Evolutionary conservation across 148 eudicot species (phyloP), one percentile per base, ranked within the genome.

Genomic region (Cornus controversa): DNA sequence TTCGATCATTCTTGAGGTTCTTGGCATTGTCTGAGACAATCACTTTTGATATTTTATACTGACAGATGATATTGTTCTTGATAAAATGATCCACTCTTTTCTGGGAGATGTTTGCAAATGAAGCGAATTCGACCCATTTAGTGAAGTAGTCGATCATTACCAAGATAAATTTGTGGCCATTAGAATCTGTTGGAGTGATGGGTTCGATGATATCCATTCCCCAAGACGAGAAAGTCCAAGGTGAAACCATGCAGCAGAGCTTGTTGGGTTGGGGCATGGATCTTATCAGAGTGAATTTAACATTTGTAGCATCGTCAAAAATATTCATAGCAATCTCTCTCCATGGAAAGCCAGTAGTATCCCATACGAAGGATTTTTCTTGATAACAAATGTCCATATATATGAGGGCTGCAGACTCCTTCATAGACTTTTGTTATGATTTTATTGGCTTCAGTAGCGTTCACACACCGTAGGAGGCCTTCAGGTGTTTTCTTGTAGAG

Each of bases 171-270:
- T 53, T 24, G 36, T 76, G 29, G 0, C 28, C 72, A 22, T 53
- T 76, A 18, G 34, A 29, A 2, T 45, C 53, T 10, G 25, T 29
- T 1, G 79, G 67, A 3, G 18, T 10, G 27, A 76, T 68, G 4
- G 29, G 42, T 3, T 66, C 72, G 9, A 76, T 76, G 0, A 68
- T 54, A 13, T 76, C 73, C 0, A 76, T 68, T 1, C 72, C 54
- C 67, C 34, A 76, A 1, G 28, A 6, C 1, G 47, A 27, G 8
- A 74, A 76, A 4, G 73, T 72, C 53, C 53, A 68, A 0, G 66
- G 34, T 0, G 79, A 53, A 0, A 65, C 27, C 45, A 76, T n/a
- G 5, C 6, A 9, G 45, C 50, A 22, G 0, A 76, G 42, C 4
- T n/a, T 50, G 11, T 36, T 36, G 37, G 6, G 37, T 2, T 36